Conservation (phyloP, 2,329 filamentous ascomycete species). For the Diaporthe australafricana region DNA sequence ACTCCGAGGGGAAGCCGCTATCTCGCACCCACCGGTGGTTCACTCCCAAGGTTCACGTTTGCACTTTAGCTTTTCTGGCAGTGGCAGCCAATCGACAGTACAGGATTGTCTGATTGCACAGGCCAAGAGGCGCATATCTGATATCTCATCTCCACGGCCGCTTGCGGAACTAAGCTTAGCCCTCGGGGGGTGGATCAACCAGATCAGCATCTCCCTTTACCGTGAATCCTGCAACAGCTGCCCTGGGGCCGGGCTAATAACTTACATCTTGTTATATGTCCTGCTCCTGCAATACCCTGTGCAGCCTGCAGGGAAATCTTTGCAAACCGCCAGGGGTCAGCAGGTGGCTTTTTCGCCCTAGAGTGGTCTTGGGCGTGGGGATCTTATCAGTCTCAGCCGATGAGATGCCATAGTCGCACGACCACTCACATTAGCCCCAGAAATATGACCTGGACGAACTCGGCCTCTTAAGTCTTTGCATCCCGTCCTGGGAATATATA, state of each 20-base stretch:
- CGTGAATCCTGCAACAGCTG: not conserved
- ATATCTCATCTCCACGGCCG: conserved; percentile 25
- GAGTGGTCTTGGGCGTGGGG: conserved; percentile 17
- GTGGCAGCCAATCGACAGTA: conserved; percentile 9
- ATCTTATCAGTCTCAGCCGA: conserved; percentile 20
- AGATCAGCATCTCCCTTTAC: not conserved
- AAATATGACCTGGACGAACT: conserved; percentile 12
- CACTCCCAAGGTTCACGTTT: conserved; percentile 17
- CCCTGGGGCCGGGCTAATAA: not conserved
- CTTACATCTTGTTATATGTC: conserved; percentile 17
- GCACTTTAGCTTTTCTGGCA: conserved; percentile 12
- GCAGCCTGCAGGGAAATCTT: conserved; percentile 25
- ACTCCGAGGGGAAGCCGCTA: conserved; percentile 9
- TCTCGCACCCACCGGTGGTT: not conserved
- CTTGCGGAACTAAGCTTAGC: not conserved
- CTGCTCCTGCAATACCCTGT: not conserved
- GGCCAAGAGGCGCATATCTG: conserved; percentile 21
- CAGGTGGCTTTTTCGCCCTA: conserved; percentile 7
- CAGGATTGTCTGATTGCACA: conserved; percentile 17
- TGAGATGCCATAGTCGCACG: conserved; percentile 36
- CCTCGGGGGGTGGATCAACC: conserved; percentile 20
- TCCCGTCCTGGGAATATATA: not conserved
- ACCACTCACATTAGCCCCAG: conserved; percentile 26
- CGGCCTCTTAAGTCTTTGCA: not conserved
- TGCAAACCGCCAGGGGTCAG: conserved; percentile 23